Percentiles rank a stretch among this genome's conserved stretches.
These are phyloP conservation scores for Phytophthora rubi DNA, from an alignment of 352 stramenopile species.

Conservation along the genomic window DNA sequence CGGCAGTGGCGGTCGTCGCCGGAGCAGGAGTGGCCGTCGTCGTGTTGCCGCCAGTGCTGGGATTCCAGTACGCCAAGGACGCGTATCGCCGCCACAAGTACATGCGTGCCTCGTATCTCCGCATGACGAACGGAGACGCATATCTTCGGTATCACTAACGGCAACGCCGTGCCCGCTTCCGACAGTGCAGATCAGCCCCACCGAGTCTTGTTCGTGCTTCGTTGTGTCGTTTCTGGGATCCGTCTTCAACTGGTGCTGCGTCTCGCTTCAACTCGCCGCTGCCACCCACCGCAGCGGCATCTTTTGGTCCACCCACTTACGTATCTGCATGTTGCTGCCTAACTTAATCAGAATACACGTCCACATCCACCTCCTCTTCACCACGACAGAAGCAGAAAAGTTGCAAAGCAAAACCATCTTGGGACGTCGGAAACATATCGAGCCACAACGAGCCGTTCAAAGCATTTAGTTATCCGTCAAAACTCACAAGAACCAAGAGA, in stretches of 20 bases:
- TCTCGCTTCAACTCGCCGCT: slow-evolving; percentile 16
- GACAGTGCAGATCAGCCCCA: slow-evolving; percentile 3
- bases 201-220: slow-evolving; percentile 4
- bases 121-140: slow-evolving; percentile 26
- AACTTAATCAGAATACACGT: slow-evolving; percentile 32
- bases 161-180: background rate
- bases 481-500: slow-evolving; percentile 9
- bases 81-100: slow-evolving; percentile 52
- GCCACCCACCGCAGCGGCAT: background rate
- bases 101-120: slow-evolving; percentile 44
- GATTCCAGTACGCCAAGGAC: slow-evolving; percentile 63
- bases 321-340: slow-evolving; percentile 24
- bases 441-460: slow-evolving; percentile 33
- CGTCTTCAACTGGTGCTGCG: slow-evolving; percentile 6
- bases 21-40: slow-evolving; percentile 71
- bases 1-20: slow-evolving; percentile 55
- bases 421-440: slow-evolving; percentile 26
- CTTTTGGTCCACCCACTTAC: slow-evolving; percentile 3
- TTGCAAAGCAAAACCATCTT: slow-evolving; percentile 6
- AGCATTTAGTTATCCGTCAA: slow-evolving; percentile 41
- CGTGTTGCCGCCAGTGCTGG: slow-evolving; percentile 70
- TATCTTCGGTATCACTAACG: slow-evolving; percentile 37
- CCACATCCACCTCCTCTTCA: slow-evolving; percentile 2
- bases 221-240: slow-evolving; percentile 12
- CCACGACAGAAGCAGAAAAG: background rate